Percentiles rank a stretch among this genome's conserved stretches.
These are phyloP conservation scores for Margaritispora aquatica DNA, from an alignment of 495 filamentous ascomycete species.

Conservation along the genomic window DNA sequence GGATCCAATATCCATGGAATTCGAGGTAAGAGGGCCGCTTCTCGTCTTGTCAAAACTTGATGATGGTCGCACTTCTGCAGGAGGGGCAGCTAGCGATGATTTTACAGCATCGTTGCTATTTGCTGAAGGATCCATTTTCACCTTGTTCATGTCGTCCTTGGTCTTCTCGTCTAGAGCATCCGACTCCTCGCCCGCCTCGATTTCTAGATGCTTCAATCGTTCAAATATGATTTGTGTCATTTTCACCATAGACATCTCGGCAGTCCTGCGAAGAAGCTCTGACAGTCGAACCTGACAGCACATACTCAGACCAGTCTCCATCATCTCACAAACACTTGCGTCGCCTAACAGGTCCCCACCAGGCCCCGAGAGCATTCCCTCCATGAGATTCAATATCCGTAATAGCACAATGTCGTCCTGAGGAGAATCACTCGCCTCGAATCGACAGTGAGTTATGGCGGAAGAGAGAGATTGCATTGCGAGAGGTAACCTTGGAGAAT, in stretches of 20 bases:
- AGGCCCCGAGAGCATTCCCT: conserved; percentile 89
- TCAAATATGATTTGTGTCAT: conserved; percentile 99
- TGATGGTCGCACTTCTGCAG: conserved; percentile 29
- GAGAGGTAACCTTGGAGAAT: conserved; percentile 76
- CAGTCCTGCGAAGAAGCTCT: conserved; percentile 81
- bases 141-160: conserved; percentile 59
- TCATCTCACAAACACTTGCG: conserved; percentile 98
- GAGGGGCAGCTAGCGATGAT: conserved; percentile 34
- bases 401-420: conserved; percentile 93
- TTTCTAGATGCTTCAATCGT: conserved; percentile 78
- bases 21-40: conserved; percentile 9
- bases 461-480: conserved; percentile 94
- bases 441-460: conserved; percentile 95
- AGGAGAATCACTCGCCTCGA: conserved; percentile 90
- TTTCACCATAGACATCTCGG: conserved; percentile 94
- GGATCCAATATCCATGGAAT: conserved; percentile 15
- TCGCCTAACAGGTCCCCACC: conserved; percentile 89
- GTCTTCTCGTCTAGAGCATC: conserved; percentile 53
- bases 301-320: conserved; percentile 96
- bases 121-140: conserved; percentile 88
- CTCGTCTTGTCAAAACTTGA: conserved; percentile 20
- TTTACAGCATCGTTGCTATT: conserved; percentile 53
- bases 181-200: conserved; percentile 55
- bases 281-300: conserved; percentile 91
- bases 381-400: conserved; percentile 94